phyloP scores from a whole-genome alignment of 768 basidiomycete species.

The Pulveroboletus frians region DNA sequence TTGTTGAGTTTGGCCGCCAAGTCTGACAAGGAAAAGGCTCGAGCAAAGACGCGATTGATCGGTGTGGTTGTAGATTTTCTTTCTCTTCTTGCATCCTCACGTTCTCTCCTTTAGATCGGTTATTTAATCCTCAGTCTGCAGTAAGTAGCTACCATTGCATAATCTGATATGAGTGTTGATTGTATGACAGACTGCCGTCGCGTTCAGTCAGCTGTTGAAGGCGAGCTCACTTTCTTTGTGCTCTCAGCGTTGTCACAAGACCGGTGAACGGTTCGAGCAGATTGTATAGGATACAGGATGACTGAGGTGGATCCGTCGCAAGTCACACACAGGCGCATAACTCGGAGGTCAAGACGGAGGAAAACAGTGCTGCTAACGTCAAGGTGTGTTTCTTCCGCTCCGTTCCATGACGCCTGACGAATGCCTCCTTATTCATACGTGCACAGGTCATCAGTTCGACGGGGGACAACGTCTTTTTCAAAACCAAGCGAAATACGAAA shows the following conservation, averaged over 20 bases:
- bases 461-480: constrained; percentile 94
- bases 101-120: background rate
- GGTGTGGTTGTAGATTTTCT: background rate
- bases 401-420: too few species aligned
- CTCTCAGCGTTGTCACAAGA: background rate
- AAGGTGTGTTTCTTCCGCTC: constrained; percentile 43
- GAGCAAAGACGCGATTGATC: background rate
- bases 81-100: background rate
- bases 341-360: constrained; percentile 46
- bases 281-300: constrained; percentile 7
- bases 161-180: constrained; percentile 3
- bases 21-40: constrained; percentile 11
- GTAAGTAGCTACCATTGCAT: background rate
- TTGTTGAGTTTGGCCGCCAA: constrained; percentile 45
- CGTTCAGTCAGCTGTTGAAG: background rate
- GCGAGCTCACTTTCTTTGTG: background rate
- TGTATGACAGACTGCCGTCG: constrained; percentile 4
- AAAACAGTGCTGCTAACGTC: constrained; percentile 68
- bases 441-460: constrained; percentile 63
- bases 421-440: too few species aligned
- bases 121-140: too few species aligned
- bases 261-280: background rate
- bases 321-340: constrained; percentile 22
- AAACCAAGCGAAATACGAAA: constrained; percentile 92
- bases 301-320: constrained; percentile 8